Evolutionary conservation across 148 eudicot genomes (phyloP).

Genomic region (Fallopia convolvulus): DNA sequence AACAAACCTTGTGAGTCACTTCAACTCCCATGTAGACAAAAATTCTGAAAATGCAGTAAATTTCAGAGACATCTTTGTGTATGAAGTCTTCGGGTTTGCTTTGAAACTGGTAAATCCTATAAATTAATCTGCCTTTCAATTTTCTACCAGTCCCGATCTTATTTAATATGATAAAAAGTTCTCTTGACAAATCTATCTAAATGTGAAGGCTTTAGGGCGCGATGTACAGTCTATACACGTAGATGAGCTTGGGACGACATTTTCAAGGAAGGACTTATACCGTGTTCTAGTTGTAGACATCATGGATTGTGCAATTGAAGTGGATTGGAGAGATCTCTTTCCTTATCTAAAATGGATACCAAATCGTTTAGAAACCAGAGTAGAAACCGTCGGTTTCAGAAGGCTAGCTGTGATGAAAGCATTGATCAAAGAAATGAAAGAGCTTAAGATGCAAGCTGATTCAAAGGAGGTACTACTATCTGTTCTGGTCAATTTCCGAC

Average conservation of each 20-base stretch:
- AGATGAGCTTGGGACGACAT: conserved; percentile 46
- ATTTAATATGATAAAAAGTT: too few relatives aligned
- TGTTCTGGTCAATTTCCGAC: too few relatives aligned
- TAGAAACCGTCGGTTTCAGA: conserved; percentile 33
- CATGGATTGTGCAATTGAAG: conserved; percentile 75
- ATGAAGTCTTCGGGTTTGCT: conserved; percentile 64
- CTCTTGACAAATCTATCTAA: too few relatives aligned
- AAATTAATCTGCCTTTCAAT: not conserved
- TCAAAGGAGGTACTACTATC: conserved; percentile 30
- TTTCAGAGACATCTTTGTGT: conserved; percentile 51
- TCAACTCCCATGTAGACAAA: conserved; percentile 27
- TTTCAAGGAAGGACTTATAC: conserved; percentile 53
- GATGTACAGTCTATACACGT: conserved; percentile 51
- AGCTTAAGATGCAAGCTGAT: conserved; percentile 33
- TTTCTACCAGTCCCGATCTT: not conserved
- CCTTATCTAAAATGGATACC: conserved; percentile 79
- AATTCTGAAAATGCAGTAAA: conserved; percentile 37
- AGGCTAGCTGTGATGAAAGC: conserved; percentile 70
- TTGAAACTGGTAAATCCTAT: conserved; percentile 26
- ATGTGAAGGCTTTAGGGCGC: conserved; percentile 50
- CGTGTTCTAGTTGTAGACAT: conserved; percentile 51
- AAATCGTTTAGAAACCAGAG: conserved; percentile 40
- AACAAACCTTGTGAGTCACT: conserved; percentile 27
- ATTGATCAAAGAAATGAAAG: conserved; percentile 36
- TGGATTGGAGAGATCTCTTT: conserved; percentile 94